phyloP scores from a whole-genome alignment of 2,329 filamentous ascomycete species.

The Colletotrichum cordylinicola region DNA sequence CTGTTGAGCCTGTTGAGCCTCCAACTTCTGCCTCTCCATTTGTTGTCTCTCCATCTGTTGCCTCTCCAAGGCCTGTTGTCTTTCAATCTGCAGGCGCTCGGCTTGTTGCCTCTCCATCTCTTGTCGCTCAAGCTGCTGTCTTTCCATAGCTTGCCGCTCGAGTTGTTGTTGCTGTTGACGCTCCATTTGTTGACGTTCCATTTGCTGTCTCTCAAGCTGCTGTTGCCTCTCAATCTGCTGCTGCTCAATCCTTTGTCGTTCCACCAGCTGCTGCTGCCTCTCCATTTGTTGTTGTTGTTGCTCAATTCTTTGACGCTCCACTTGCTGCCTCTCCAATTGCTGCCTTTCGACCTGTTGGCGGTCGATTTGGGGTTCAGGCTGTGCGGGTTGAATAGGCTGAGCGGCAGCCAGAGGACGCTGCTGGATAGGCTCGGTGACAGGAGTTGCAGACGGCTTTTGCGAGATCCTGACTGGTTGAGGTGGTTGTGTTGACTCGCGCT shows the following conservation, averaged over 20 bases:
- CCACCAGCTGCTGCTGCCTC: constrained; percentile 29
- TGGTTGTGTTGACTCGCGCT: constrained; percentile 38
- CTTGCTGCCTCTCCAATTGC: constrained; percentile 12
- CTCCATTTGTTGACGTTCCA: background rate
- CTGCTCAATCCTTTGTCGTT: constrained; percentile 28
- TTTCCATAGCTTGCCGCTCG: constrained; percentile 19
- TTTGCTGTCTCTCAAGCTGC: constrained; percentile 23
- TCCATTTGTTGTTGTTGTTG: constrained; percentile 27
- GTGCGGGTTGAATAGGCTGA: constrained; percentile 37
- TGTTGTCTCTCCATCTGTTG: constrained; percentile 13
- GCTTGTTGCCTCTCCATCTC: constrained; percentile 26
- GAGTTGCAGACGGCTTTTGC: constrained; percentile 40
- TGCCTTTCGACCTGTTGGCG: constrained; percentile 30
- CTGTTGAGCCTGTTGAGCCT: constrained; percentile 30
- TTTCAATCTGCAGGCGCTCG: constrained; percentile 29
- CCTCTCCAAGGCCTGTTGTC: background rate
- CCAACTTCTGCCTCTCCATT: constrained; percentile 24
- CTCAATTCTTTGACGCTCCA: constrained; percentile 28
- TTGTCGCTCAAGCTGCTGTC: constrained; percentile 24
- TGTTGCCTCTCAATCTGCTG: constrained; percentile 25
- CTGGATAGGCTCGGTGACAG: constrained; percentile 38
- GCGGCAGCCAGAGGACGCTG: constrained; percentile 38
- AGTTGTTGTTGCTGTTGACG: constrained; percentile 5
- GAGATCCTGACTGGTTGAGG: constrained; percentile 44
- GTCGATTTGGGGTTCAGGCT: constrained; percentile 32